These are phyloP conservation scores for Spergularia azorica DNA, from an alignment of 179 eudicot genomes.

Conservation along the genomic window DNA sequence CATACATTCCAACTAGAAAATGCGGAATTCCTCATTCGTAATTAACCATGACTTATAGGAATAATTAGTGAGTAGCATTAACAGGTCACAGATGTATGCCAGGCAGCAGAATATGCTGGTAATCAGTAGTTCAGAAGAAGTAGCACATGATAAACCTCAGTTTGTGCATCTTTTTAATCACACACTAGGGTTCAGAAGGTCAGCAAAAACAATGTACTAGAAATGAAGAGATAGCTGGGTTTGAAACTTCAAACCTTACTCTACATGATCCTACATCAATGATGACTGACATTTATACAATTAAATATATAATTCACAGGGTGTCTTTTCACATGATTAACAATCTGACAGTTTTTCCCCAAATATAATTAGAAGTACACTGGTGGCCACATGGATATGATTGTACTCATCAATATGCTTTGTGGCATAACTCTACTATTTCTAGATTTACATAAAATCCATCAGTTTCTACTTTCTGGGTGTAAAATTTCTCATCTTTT, in stretches of 20 bases:
- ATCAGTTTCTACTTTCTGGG: slow-evolving; percentile 19
- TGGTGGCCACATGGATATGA: slow-evolving; percentile 22
- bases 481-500: slow-evolving; percentile 2
- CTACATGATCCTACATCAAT: slow-evolving; percentile 17
- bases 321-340: slow-evolving; percentile 31
- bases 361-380: slow-evolving; percentile 20
- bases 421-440: slow-evolving; percentile 41
- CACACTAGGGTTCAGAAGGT: neutral
- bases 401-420: slow-evolving; percentile 11
- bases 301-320: slow-evolving; percentile 27
- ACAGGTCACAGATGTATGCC: neutral
- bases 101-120: neutral
- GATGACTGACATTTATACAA: slow-evolving; percentile 31
- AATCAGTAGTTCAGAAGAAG: neutral
- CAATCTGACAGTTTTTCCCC: slow-evolving; percentile 23
- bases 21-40: neutral
- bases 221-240: slow-evolving; percentile 4
- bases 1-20: too few relatives aligned
- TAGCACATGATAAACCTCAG: slow-evolving; percentile 6
- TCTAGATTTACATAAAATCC: slow-evolving; percentile 20
- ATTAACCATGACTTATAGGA: neutral
- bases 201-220: slow-evolving; percentile 9
- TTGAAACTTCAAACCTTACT: neutral
- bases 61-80: slow-evolving; percentile 7
- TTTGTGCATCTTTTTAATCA: too few relatives aligned